Evolutionary conservation across 176 grass and related monocot species (phyloP), one percentile per base, ranked within the genome.

Genomic region (Raddia guianensis): DNA sequence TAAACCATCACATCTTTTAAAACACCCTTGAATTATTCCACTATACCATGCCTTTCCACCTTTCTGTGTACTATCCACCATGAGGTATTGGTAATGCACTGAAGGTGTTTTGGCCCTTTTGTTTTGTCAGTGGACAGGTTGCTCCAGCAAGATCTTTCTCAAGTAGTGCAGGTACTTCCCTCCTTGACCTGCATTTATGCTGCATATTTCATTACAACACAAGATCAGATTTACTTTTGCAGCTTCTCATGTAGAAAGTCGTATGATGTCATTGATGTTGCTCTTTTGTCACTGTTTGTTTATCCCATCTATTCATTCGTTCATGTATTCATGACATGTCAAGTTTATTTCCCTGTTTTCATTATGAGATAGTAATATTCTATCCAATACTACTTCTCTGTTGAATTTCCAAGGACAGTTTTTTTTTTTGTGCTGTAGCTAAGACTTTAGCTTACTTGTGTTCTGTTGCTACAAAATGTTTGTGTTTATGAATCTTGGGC

Each of bases 61-160:
- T 56, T 49, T 49, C 19, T 11, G 5, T 72, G 35, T 56, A 37
- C 60, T 66, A 2, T 45, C 16, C 69, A 15, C 20, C 14, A 58
- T 73, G 15, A 14, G 18, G 56, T 83, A 52, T 33, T 33, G 46
- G 37, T 84, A 75, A 51, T 19, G 46, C 40, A 63, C 4, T 83
- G 18, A 87, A 55, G 64, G 21, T 77, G 10, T 64, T 65, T 73
- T 70, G 9, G 27, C 62, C 27, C 44, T 35, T 27, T 73, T 82
- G 27, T 86, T 81, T 82, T 80, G 35, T 70, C 73, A 92, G 82
- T 78, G 46, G 63, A 45, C 72, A 72, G 48, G 63, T 72, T 75
- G 76, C 35, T 78, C 74, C 77, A 40, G 82, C 81, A 66, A 86
- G 95, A 46, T 40, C 58, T 81, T 94, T 98, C 56, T 91, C 95